Evolutionary conservation across 2,329 filamentous ascomycete genomes (phyloP).

Genomic region (Epicoccum nigrum): DNA sequence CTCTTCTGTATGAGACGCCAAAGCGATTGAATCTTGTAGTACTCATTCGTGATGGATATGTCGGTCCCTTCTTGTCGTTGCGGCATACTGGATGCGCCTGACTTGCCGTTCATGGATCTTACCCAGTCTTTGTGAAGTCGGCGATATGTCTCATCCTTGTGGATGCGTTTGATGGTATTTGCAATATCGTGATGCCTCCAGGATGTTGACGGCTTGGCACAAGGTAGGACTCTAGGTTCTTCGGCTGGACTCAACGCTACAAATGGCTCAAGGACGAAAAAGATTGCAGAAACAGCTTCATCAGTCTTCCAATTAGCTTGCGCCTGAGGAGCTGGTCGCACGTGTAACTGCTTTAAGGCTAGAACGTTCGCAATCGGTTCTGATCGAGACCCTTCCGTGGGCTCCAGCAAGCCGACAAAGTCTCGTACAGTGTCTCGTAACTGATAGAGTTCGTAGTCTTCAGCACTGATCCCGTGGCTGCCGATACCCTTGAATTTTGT

Average conservation of each 20-base stretch:
- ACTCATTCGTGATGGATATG: neutral
- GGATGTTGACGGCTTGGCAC: neutral
- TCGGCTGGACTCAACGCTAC: slow-evolving; percentile 2
- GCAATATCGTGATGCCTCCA: too few relatives aligned
- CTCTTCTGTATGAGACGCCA: slow-evolving; percentile 1
- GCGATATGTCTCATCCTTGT: neutral
- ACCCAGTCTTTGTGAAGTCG: slow-evolving; percentile 1
- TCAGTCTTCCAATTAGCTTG: slow-evolving; percentile 3
- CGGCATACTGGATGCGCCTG: neutral
- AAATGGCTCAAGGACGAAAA: slow-evolving; percentile 18
- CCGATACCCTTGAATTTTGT: slow-evolving; percentile 1
- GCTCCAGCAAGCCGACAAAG: neutral
- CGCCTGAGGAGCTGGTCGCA: neutral
- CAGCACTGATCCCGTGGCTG: neutral
- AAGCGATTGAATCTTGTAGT: slow-evolving; percentile 10
- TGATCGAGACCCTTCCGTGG: neutral
- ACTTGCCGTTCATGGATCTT: neutral
- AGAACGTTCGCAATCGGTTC: neutral
- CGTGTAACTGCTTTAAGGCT: neutral
- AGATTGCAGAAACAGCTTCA: slow-evolving; percentile 10
- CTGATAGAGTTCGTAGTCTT: slow-evolving; percentile 14
- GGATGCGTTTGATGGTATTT: too few relatives aligned
- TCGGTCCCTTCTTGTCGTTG: neutral
- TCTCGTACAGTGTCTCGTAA: slow-evolving; percentile 14
- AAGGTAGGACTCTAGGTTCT: neutral